Evolutionary conservation across 2,329 filamentous ascomycete genomes (phyloP).

Genomic region (Zasmidium angulare): DNA sequence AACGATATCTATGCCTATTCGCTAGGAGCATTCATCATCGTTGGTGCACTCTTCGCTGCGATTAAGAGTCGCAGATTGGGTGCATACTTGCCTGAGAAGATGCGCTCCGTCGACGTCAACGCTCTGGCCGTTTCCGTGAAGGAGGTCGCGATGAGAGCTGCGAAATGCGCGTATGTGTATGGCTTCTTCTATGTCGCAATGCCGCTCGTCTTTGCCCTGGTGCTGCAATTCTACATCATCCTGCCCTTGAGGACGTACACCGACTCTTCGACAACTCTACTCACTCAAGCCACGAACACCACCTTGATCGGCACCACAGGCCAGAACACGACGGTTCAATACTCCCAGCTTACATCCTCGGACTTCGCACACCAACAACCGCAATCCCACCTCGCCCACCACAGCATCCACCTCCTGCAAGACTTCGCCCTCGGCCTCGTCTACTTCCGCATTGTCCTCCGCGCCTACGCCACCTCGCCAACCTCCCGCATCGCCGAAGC

Average conservation of each 20-base stretch:
- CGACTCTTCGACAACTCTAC: slow-evolving; percentile 19
- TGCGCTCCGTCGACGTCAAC: slow-evolving; percentile 20
- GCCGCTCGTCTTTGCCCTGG: slow-evolving; percentile 73
- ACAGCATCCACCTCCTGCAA: slow-evolving; percentile 84
- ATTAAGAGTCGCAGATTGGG: slow-evolving; percentile 20
- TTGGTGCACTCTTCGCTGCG: slow-evolving; percentile 61
- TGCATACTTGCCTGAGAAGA: slow-evolving; percentile 17
- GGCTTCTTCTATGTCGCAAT: slow-evolving; percentile 73
- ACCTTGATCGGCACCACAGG: slow-evolving; percentile 1
- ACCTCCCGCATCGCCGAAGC: slow-evolving; percentile 72
- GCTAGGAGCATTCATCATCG: slow-evolving; percentile 79
- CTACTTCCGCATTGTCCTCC: slow-evolving; percentile 77
- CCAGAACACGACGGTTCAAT: neutral
- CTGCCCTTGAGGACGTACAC: slow-evolving; percentile 83
- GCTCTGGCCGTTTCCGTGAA: slow-evolving; percentile 26
- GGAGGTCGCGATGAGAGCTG: slow-evolving; percentile 34
- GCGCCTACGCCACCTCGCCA: slow-evolving; percentile 67
- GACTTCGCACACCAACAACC: slow-evolving; percentile 14
- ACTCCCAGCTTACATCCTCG: slow-evolving; percentile 6
- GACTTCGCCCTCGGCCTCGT: slow-evolving; percentile 92
- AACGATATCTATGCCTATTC: slow-evolving; percentile 98
- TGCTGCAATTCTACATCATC: slow-evolving; percentile 85
- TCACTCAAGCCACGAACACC: slow-evolving; percentile 19
- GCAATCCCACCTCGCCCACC: slow-evolving; percentile 43
- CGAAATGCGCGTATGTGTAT: slow-evolving; percentile 72